Evolutionary conservation across 768 basidiomycete species (phyloP).

Genomic region (Pulveroboletus sp.): DNA sequence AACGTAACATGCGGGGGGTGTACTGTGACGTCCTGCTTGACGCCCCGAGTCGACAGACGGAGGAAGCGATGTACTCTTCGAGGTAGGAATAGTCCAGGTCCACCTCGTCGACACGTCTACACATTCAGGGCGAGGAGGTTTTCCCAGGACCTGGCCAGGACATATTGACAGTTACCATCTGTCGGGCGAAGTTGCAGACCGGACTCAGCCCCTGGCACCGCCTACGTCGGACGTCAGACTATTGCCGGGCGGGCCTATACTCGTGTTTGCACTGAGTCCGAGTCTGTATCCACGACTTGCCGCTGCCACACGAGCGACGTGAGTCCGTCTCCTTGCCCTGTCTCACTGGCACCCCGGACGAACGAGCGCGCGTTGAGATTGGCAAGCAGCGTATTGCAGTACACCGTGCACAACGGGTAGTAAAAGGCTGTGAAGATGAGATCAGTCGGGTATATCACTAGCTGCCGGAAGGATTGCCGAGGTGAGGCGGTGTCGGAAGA

Average conservation of each 20-base stretch:
- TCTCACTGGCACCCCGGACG: constrained; percentile 2
- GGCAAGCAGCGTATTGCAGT: constrained; percentile 32
- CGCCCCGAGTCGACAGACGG: too few species aligned
- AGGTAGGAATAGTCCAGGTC: neutral
- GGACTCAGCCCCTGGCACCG: too few species aligned
- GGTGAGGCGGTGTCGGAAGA: neutral
- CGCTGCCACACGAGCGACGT: constrained; percentile 11
- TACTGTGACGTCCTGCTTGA: too few species aligned
- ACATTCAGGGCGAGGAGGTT: too few species aligned
- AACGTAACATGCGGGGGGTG: neutral
- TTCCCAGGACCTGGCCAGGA: too few species aligned
- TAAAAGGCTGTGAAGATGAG: constrained; percentile 24
- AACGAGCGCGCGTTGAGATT: constrained; percentile 28
- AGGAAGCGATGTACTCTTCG: too few species aligned
- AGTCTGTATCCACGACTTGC: neutral
- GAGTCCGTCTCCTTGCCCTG: neutral
- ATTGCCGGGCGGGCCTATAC: neutral
- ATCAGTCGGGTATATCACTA: constrained; percentile 21
- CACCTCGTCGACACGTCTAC: too few species aligned
- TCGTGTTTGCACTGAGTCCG: neutral
- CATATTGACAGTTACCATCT: too few species aligned
- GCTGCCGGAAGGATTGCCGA: constrained; percentile 1
- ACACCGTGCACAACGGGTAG: constrained; percentile 30
- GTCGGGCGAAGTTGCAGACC: too few species aligned
- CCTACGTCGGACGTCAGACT: neutral